Evolutionary conservation across 306 rosid genomes (phyloP), one percentile per base, ranked within the genome.

Genomic region (Alnus glutinosa): DNA sequence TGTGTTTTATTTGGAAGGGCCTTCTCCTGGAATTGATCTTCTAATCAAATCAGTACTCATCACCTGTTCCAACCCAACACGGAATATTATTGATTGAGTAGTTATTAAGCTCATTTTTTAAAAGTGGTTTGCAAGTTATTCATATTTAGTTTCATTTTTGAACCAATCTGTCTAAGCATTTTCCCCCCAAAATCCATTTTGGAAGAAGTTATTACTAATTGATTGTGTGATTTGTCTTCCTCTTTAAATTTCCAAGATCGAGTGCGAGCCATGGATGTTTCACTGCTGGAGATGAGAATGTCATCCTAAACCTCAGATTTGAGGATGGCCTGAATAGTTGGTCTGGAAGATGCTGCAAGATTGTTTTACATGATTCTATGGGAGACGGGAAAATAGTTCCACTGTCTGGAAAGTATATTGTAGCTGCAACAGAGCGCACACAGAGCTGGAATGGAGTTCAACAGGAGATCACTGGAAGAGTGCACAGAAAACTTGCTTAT

Each of bases 331-430:
- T 90, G 73, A 92, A 88, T 79, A 91, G 86, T 83, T 92, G 98
- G 98, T 84, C 94, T 18, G 97, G 97, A 85, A 90, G 98, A 90
- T 94, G 98, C 76, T 92, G 98, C 89, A 90, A 95, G 88, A 86
- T 95, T 84, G 90, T 76, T 36, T 28, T 92, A 58, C 94, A 89
- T 15, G 91, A 88, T 42, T 91, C 92, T n/a, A 85, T 90, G 85
- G 98, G 79, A 81, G 89, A 87, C 42, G 97, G 97, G 44, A 92
- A 95, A 82, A 83, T 91, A 48, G 82, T 95, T 44, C 98, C 96
- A 4, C 82, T 75, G 74, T 77, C 84, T 49, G 98, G 98, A 23
- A 95, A 92, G 58, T 79, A 73, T 78, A 91, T 95, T 88, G 94
- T 91, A 55, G 57, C 96, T 68, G 97, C 96, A 74, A 91, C 93